Conservation (phyloP, 176 grass and related monocot genomes). For the Juncus effusus region DNA sequence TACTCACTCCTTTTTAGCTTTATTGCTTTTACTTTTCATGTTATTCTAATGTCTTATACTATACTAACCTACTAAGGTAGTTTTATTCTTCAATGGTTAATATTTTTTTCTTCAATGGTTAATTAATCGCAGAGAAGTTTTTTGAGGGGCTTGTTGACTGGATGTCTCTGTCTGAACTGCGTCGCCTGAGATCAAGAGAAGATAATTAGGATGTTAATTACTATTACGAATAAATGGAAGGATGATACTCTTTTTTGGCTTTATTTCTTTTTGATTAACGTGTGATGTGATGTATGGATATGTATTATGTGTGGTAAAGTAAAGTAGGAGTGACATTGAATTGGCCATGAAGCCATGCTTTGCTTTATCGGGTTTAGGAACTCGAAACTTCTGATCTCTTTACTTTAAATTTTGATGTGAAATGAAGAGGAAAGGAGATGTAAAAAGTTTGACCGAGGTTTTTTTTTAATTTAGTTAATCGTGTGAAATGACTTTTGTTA, state of each 20-base stretch:
- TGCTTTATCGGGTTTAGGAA: slow-evolving; percentile 16
- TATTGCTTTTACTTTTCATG: background rate
- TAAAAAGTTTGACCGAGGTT: slow-evolving; percentile 21
- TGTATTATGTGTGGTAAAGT: slow-evolving; percentile 3
- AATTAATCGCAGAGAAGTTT: slow-evolving; percentile 38
- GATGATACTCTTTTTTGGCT: background rate
- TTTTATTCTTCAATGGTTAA: too few species aligned
- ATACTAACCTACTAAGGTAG: background rate
- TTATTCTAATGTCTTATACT: background rate
- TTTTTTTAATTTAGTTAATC: background rate
- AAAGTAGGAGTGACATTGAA: background rate
- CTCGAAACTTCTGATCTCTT: slow-evolving; percentile 8
- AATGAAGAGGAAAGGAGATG: background rate
- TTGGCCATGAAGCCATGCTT: background rate
- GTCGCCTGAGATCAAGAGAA: slow-evolving; percentile 29
- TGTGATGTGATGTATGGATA: background rate
- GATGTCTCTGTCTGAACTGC: slow-evolving; percentile 56
- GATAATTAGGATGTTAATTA: background rate
- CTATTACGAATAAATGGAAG: background rate
- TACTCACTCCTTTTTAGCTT: background rate
- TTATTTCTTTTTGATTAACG: background rate
- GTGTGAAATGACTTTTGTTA: slow-evolving; percentile 11
- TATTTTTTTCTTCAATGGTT: background rate
- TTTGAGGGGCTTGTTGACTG: slow-evolving; percentile 46
- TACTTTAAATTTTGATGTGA: background rate